Base-by-base conservation (phyloP, 2,329 filamentous ascomycete species). In the Xylaria sp. region DNA sequence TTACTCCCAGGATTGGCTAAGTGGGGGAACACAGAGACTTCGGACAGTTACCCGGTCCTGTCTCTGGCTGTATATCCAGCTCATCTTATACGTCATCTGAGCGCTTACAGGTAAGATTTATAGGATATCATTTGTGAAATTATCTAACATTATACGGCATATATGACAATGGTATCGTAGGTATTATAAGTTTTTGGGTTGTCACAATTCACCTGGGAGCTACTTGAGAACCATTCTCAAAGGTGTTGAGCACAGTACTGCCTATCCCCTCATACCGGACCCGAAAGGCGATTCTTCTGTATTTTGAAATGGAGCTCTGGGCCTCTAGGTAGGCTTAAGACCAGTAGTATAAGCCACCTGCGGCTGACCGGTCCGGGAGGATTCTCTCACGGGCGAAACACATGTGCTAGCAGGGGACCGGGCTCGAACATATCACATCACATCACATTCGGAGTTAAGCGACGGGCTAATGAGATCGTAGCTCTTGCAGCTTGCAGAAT, bases 361-460 rank as follows among this genome's bases (percentile, higher is more conserved):
- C 58, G 55, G 58, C 56, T 61, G 52, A 45, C 48, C 58, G 56
- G 52, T 48, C 58, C 58, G 58, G 39, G 39, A 48, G 34, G 41
- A 43, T 17, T 22, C 29, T 42, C 45, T 39, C 17, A 45, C 52
- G 50, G 51, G 42, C 39, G 38, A 34, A 42, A 50, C 40, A 21
- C 57, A 60, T 59, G 58, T 59, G 58, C 52, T 52, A 50, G 39
- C 42, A 42, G 44, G 34, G n/a, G 20, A 39, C 44, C 54, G 40
- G 44, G 34, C 38, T 26, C 24, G 24, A 26, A 42, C 46, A 41
- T 60, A 11, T 17, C 57, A 57, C 58, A 56, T 60, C 56, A 44
- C 50, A 56, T 59, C 57, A 58, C 58, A 54, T n/a, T 52, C 58
- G 58, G 58, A 56, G 52, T 59, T 58, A 58, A 59, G 50, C 39